A percentile compares a stretch with the other conserved stretches of the same genome.
Evolutionary conservation across 108 stramenopile species (phyloP).

Genomic region (Hondaea fermentalgiana): DNA sequence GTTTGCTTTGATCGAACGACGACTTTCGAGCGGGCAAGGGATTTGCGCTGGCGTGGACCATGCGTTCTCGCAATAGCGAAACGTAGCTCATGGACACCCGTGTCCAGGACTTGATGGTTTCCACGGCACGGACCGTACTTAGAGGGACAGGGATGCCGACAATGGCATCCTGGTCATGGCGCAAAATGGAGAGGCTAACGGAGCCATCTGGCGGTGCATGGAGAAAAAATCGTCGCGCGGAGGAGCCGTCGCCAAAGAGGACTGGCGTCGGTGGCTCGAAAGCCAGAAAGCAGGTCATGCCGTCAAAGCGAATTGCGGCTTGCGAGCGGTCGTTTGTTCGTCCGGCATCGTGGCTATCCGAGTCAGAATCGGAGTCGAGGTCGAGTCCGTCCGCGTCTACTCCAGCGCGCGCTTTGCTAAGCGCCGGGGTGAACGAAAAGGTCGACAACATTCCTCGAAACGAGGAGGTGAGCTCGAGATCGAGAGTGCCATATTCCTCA

Average conservation of each 20-base stretch:
- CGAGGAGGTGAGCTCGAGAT: background rate
- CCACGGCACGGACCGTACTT: background rate
- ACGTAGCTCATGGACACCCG: background rate
- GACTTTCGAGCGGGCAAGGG: too few species aligned
- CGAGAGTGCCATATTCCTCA: background rate
- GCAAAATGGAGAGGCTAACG: background rate
- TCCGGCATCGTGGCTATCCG: background rate
- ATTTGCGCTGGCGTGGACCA: background rate
- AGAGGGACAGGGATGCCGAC: background rate
- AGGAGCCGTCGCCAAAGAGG: background rate
- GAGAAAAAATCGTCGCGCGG: background rate
- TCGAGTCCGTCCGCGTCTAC: background rate
- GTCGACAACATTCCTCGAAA: background rate
- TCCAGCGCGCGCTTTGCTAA: background rate
- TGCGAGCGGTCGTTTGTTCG: background rate
- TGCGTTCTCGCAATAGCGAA: background rate
- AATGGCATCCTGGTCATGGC: background rate
- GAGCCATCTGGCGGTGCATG: background rate
- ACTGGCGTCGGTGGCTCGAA: background rate
- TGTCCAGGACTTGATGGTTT: constrained; percentile 5
- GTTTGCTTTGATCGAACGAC: too few species aligned
- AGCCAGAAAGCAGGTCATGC: background rate
- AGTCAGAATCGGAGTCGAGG: background rate
- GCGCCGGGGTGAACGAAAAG: background rate
- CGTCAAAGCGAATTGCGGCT: background rate